phyloP scores from a whole-genome alignment of 106 monocot species.

The Dendrobium nobile region DNA sequence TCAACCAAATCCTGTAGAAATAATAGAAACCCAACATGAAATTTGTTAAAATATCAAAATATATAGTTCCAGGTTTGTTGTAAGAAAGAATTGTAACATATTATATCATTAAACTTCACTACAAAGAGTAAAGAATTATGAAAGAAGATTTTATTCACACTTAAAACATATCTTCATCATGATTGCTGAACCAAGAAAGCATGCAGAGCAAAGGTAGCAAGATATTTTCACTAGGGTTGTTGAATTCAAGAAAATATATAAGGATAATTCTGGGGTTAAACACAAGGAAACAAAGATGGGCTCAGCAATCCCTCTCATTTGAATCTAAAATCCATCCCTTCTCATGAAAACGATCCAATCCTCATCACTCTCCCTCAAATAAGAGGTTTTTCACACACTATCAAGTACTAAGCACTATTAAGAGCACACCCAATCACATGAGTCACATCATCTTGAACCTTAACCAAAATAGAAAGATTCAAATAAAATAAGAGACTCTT shows the following conservation, averaged over 20 bases:
- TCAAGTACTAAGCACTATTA: not conserved
- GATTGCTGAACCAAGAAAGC: not conserved
- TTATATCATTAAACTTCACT: not conserved
- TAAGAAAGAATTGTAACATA: not conserved
- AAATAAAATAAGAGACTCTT: not conserved
- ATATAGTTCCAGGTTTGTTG: not conserved
- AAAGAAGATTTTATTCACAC: not conserved
- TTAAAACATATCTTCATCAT: not conserved
- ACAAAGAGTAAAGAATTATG: not conserved
- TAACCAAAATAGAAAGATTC: not conserved
- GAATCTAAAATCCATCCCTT: not conserved
- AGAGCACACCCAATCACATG: not conserved
- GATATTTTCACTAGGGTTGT: not conserved
- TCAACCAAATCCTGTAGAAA: slow-evolving; percentile 46
- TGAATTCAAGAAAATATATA: not conserved
- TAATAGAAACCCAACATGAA: not conserved
- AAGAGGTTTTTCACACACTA: not conserved
- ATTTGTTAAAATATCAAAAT: not conserved
- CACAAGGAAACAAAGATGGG: not conserved
- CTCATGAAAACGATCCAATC: too few relatives aligned
- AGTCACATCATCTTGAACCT: not conserved
- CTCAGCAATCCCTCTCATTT: not conserved
- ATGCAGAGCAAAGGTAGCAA: not conserved
- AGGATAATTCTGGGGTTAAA: not conserved
- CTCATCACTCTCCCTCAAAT: too few relatives aligned